Percentiles rank a stretch among this genome's conserved stretches.
Conservation (phyloP, 352 stramenopile species). For the Phytophthora capsici region DNA sequence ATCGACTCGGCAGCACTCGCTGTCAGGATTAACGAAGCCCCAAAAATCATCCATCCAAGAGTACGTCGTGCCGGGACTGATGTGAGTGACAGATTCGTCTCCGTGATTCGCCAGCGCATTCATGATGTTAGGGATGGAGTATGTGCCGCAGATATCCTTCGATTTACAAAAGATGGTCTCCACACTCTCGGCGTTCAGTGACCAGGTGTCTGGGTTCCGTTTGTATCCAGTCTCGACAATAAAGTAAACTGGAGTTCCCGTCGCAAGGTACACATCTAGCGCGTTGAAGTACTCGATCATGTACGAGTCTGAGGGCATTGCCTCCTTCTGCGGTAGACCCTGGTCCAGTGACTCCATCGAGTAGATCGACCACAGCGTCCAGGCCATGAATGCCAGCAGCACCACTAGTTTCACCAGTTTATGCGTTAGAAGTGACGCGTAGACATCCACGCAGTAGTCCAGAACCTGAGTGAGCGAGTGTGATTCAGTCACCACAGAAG, state of each 20-base stretch:
- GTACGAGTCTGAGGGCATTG: slow-evolving; percentile 70
- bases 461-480: slow-evolving; percentile 29
- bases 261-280: slow-evolving; percentile 57
- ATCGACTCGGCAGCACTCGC: slow-evolving; percentile 66
- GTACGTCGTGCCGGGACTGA: slow-evolving; percentile 59
- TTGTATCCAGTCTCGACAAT: slow-evolving; percentile 62
- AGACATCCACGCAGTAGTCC: slow-evolving; percentile 53
- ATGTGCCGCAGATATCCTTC: slow-evolving; percentile 57
- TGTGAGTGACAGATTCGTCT: slow-evolving; percentile 49
- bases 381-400: slow-evolving; percentile 48
- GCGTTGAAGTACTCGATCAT: slow-evolving; percentile 71
- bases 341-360: slow-evolving; percentile 58
- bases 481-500: slow-evolving; percentile 13
- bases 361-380: slow-evolving; percentile 57
- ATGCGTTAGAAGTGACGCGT: slow-evolving; percentile 49
- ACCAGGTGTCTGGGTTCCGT: slow-evolving; percentile 52
- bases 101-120: slow-evolving; percentile 57
- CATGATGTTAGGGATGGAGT: slow-evolving; percentile 63
- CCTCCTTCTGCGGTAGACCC: slow-evolving; percentile 59
- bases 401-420: slow-evolving; percentile 57
- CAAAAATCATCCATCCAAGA: slow-evolving; percentile 77
- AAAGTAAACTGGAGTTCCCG: slow-evolving; percentile 63
- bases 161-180: slow-evolving; percentile 63
- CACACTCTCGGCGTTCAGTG: slow-evolving; percentile 50
- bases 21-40: slow-evolving; percentile 64